These are phyloP conservation scores for Pouteria glomerata DNA, from an alignment of 148 eudicot species.

Conservation along the genomic window DNA sequence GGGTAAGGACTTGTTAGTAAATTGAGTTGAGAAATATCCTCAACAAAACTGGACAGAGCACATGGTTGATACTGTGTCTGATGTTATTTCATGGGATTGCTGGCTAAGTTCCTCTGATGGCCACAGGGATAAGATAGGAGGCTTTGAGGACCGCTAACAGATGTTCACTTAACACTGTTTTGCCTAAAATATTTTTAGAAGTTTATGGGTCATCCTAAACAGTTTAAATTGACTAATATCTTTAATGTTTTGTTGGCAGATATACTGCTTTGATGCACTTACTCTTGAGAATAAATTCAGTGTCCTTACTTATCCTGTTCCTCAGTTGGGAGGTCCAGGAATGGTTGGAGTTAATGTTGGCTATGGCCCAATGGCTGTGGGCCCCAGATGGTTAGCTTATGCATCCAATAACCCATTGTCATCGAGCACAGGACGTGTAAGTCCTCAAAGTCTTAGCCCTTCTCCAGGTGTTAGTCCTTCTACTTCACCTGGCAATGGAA, in stretches of 20 bases:
- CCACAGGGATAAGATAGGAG: background rate
- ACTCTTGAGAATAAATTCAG: conserved; percentile 88
- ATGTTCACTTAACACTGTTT: background rate
- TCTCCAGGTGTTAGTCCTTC: conserved; percentile 90
- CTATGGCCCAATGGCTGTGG: conserved; percentile 96
- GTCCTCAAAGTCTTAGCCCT: conserved; percentile 82
- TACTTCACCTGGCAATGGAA: conserved; percentile 84
- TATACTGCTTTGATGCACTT: conserved; percentile 87
- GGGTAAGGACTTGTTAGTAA: background rate
- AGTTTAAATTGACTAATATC: conserved; percentile 4
- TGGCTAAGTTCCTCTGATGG: background rate
- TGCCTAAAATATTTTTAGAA: background rate
- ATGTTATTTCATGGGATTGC: background rate
- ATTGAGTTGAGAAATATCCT: background rate
- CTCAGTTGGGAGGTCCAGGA: conserved; percentile 71
- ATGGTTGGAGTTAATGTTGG: conserved; percentile 63
- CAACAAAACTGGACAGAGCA: background rate
- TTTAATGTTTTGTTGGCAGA: conserved; percentile 41
- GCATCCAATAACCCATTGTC: conserved; percentile 72
- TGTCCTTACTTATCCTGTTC: conserved; percentile 89
- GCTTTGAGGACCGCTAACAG: background rate
- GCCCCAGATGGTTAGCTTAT: conserved; percentile 96
- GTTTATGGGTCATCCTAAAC: background rate
- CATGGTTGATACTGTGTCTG: background rate
- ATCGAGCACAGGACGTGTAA: conserved; percentile 73